These are phyloP conservation scores for Colletotrichum euphorbiae DNA, from an alignment of 2,329 filamentous ascomycete genomes.

Conservation along the genomic window DNA sequence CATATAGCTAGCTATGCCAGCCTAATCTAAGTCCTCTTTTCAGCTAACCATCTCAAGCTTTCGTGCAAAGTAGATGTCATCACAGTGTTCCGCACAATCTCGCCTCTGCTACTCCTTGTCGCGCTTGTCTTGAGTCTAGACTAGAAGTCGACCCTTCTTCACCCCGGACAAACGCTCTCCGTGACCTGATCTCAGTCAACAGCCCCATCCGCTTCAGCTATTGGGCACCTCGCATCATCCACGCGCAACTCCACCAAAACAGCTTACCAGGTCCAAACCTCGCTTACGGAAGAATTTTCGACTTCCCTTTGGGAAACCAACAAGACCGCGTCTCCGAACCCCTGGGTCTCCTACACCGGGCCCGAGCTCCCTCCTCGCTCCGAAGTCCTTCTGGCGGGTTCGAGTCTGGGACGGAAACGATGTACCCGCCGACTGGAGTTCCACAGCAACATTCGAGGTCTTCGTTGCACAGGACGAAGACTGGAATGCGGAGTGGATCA, in stretches of 20 bases:
- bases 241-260: conserved; percentile 3
- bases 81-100: neutral
- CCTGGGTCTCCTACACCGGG: conserved; percentile 17
- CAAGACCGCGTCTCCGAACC: neutral
- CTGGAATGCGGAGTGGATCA: conserved; percentile 36
- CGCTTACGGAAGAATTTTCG: neutral
- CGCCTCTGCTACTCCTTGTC: neutral
- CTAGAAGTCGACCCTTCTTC: conserved; percentile 19
- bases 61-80: neutral
- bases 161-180: conserved; percentile 22
- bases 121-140: neutral
- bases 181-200: conserved; percentile 27
- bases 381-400: conserved; percentile 31
- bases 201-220: conserved; percentile 15
- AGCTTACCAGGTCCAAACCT: neutral
- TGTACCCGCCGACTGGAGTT: conserved; percentile 23
- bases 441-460: conserved; percentile 20
- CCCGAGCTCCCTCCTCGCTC: conserved; percentile 12
- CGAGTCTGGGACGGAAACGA: conserved; percentile 28
- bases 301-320: conserved; percentile 26
- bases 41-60: no score
- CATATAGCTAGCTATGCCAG: neutral
- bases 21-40: neutral
- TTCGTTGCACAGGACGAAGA: conserved; percentile 10
- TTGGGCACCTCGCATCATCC: neutral